Base-by-base conservation (phyloP, 345 rosid species). In the Lagerstroemia speciosa region DNA sequence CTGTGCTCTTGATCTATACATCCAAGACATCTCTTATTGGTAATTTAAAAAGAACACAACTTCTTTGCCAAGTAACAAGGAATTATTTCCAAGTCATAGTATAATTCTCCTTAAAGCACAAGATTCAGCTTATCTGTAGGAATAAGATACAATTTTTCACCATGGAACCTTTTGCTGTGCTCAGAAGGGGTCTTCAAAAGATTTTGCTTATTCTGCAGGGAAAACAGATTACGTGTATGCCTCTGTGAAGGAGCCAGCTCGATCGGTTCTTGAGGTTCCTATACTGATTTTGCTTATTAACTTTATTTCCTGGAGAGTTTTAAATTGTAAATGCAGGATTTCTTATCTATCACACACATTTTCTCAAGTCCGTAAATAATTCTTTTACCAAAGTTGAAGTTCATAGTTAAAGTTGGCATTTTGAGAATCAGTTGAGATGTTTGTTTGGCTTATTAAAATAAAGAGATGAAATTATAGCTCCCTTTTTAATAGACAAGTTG, bases 181-280 rank as follows among this genome's bases (percentile, higher is more conserved):
- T 40, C 12, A 9, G 20, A 62, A 62, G n/a, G 20, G 32, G 65
- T 62, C 40, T 62, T 15, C 26, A 58, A 69, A 43, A 26, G 52
- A 58, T 53, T 14, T 37, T 57, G 22, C 60, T 43, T 69, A 14
- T 30, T 57, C 79, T 78, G 77, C 84, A 93, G 98, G 98, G 67
- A 93, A 93, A 80, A 80, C 92, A 62, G 97, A 91, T 72, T 93
- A 93, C 76, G 73, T 91, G 30, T 87, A 85, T 82, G 89, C 82
- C 46, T 79, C 68, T 66, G 83, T 91, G 64, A 86, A 77, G 73
- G 92, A 89, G 81, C 76, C 92, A 66, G 84, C 96, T 76, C 86
- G 80, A 69, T 77, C 78, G 84, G 86, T 94, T 63, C 71, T 86
- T 74, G 87, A 89, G 97, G 98, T 93, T 76, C 60, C 75, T 45